Base-by-base conservation (phyloP, 305 asterid species). In the Coffea humblotiana region DNA sequence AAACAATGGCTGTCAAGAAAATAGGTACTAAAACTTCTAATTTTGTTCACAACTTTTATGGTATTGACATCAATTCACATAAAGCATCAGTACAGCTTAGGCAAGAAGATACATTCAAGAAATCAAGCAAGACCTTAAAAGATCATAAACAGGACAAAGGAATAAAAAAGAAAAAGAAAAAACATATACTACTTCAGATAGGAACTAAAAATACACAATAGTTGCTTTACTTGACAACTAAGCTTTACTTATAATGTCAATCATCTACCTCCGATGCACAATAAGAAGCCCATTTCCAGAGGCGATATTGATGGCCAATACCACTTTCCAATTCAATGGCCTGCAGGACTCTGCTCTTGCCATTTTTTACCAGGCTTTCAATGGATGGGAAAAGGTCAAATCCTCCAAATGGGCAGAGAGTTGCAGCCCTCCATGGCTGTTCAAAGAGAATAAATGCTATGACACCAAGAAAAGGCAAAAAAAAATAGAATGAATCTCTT, bases 351-450 rank as follows among this genome's bases (percentile, higher is more conserved):
- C 98, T 90, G 85, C 88, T 92, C 87, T 91, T 92, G 72, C 99
- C 98, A 86, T 93, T 94, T 89, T 84, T 89, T 85, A 88, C 84
- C 58, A 96, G 84, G 86, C 91, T 93, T 84, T 92, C 98, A 73
- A 91, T 82, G 71, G 98, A 96, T 70, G 99, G 99, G 81, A 82
- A 87, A 80, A 89, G 86, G 83, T 83, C 87, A 81, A 87, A 83
- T 43, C 92, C 94, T 73, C 95, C 97, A 83, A 94, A 92, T 65
- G 98, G 96, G 51, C 90, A 91, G 79, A 96, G 84, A 83, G 94
- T 92, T 67, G 99, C 98, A 86, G 97, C 95, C 82, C 98, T 94
- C 99, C 99, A 96, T 21, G 98, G 95, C 99, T 96, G 90, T 77
- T 83, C 77, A 86, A 86, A 74, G 73, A 84, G 84, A 83, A 82